Evolutionary conservation across 257 asterid genomes (phyloP).

Genomic region (Solanum infundibuliforme): DNA sequence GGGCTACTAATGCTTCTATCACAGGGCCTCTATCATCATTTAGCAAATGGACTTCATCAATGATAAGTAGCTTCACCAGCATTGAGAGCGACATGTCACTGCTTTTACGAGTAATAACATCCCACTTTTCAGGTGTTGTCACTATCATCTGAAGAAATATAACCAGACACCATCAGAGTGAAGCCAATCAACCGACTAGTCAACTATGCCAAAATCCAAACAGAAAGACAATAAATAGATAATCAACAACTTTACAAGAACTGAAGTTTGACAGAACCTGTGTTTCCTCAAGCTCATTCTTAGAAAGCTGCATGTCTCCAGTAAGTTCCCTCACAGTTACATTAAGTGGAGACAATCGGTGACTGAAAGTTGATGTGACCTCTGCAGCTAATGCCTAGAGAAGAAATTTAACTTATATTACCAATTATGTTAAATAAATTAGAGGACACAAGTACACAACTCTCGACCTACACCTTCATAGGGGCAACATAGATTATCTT

Average conservation of each 20-base stretch:
- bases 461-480: conserved; percentile 62
- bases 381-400: conserved; percentile 95
- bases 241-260: conserved; percentile 19
- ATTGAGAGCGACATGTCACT: conserved; percentile 95
- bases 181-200: not conserved
- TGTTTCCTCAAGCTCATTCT: conserved; percentile 84
- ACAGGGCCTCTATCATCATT: conserved; percentile 98
- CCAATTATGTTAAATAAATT: not conserved
- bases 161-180: not conserved
- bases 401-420: not conserved
- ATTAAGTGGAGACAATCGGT: conserved; percentile 75
- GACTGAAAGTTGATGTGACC: conserved; percentile 91
- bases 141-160: conserved; percentile 79
- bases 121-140: conserved; percentile 99
- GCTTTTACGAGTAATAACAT: conserved; percentile 98
- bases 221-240: not conserved
- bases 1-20: conserved; percentile 97
- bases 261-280: conserved; percentile 58
- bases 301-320: conserved; percentile 98
- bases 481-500: conserved; percentile 99
- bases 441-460: not conserved
- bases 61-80: conserved; percentile 96
- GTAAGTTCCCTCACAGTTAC: conserved; percentile 88
- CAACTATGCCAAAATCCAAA: not conserved
- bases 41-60: conserved; percentile 94